phyloP scores from a whole-genome alignment of 2,329 filamentous ascomycete genomes.

The Aspergillus spinulosporus region DNA sequence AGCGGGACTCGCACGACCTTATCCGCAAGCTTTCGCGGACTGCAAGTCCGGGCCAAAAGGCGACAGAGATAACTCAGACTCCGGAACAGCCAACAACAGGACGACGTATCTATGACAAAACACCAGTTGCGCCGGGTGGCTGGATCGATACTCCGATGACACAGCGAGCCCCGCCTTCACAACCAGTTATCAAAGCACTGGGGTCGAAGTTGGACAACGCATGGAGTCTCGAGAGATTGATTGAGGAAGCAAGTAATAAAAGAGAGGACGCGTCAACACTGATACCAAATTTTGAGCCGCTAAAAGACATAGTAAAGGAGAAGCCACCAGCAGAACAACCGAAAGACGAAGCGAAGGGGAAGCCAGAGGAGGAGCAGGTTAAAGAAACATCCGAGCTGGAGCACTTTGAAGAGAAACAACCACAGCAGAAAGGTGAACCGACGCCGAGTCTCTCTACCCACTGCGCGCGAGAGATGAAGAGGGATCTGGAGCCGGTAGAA shows the following conservation, averaged over 20 bases:
- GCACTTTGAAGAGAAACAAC: constrained; percentile 9
- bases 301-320: constrained; percentile 13
- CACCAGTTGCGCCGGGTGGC: constrained; percentile 47
- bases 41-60: constrained; percentile 36
- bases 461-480: constrained; percentile 9
- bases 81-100: constrained; percentile 36
- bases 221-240: neutral
- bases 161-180: constrained; percentile 28
- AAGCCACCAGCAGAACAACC: constrained; percentile 8
- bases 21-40: constrained; percentile 45
- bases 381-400: constrained; percentile 16
- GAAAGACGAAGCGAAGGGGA: neutral
- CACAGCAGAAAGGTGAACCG: neutral
- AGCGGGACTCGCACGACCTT: constrained; percentile 43
- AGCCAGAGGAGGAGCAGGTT: neutral
- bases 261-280: constrained; percentile 14
- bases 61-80: constrained; percentile 29
- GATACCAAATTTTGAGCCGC: constrained; percentile 13
- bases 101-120: constrained; percentile 42
- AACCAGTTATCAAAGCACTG: neutral
- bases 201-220: neutral
- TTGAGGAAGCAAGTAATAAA: constrained; percentile 26
- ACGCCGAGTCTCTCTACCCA: neutral
- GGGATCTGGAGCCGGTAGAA: constrained; percentile 20
- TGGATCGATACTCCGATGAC: constrained; percentile 51